These are phyloP conservation scores for Venturiaceae sp. DNA, from an alignment of 2,329 filamentous ascomycete species.

Conservation along the genomic window DNA sequence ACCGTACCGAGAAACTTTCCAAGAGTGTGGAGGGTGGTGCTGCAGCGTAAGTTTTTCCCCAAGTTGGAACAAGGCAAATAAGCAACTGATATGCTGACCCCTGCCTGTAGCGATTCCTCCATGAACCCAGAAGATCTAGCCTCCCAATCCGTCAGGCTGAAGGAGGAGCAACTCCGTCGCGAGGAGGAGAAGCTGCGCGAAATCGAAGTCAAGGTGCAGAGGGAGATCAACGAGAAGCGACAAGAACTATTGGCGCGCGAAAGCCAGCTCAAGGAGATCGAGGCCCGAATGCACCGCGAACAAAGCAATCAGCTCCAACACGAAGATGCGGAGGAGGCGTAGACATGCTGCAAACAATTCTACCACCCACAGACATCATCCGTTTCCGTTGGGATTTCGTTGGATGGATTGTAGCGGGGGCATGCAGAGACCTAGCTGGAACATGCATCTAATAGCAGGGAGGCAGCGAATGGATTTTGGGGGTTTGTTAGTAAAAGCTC, in stretches of 20 bases:
- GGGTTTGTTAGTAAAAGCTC: neutral
- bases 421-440: neutral
- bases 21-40: constrained; percentile 94
- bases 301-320: constrained; percentile 38
- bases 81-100: constrained; percentile 19
- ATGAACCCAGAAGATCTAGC: constrained; percentile 98
- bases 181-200: constrained; percentile 99
- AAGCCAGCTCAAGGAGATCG: constrained; percentile 97
- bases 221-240: constrained; percentile 99
- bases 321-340: constrained; percentile 6
- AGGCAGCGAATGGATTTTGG: neutral
- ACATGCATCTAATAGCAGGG: neutral
- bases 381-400: neutral
- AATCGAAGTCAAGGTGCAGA: constrained; percentile 98
- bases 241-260: constrained; percentile 96
- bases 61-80: neutral
- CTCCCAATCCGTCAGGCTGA: constrained; percentile 93
- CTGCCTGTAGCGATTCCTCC: constrained; percentile 54
- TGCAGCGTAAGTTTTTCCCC: constrained; percentile 71
- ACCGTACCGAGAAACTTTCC: constrained; percentile 99
- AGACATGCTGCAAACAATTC: neutral
- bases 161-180: constrained; percentile 97
- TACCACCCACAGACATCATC: neutral
- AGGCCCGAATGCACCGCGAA: constrained; percentile 92
- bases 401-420: neutral